These are phyloP conservation scores for Leccinellum luteum DNA, from an alignment of 768 basidiomycete species.

Conservation along the genomic window DNA sequence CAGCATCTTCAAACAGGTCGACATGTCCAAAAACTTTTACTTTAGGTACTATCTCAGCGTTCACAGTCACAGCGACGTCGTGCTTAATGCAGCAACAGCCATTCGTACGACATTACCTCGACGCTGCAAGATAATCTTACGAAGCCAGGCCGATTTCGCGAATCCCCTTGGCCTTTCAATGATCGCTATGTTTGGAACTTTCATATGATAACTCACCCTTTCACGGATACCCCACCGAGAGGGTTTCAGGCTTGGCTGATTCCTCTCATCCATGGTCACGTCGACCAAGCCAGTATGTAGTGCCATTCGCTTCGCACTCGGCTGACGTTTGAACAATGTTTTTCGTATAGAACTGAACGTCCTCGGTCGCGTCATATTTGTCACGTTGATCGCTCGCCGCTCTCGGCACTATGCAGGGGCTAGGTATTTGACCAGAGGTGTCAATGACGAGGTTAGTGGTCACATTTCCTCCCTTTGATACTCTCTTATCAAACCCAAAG, in stretches of 20 bases:
- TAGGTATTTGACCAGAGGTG: slow-evolving; percentile 89
- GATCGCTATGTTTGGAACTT: slow-evolving; percentile 96
- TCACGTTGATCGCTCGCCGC: slow-evolving; percentile 91
- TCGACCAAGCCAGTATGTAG: slow-evolving; percentile 93
- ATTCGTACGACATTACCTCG: slow-evolving; percentile 97
- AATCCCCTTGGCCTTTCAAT: slow-evolving; percentile 65
- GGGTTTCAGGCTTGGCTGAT: slow-evolving; percentile 78
- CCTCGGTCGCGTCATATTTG: slow-evolving; percentile 84
- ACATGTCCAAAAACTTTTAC: slow-evolving; percentile 99
- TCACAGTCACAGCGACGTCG: not conserved
- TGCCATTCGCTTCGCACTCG: not conserved
- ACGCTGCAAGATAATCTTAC: slow-evolving; percentile 91
- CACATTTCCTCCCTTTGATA: not conserved
- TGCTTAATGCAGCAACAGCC: slow-evolving; percentile 43
- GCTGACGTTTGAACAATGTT: not conserved
- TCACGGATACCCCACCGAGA: slow-evolving; percentile 41
- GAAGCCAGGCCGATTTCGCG: slow-evolving; percentile 43
- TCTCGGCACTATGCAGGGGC: slow-evolving; percentile 96
- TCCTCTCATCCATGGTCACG: slow-evolving; percentile 91
- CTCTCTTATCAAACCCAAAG: slow-evolving; percentile 38
- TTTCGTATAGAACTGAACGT: slow-evolving; percentile 75
- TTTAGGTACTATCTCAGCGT: slow-evolving; percentile 61
- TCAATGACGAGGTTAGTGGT: slow-evolving; percentile 76
- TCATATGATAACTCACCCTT: slow-evolving; percentile 74
- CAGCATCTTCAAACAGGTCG: slow-evolving; percentile 92